Percentiles rank a stretch among this genome's conserved stretches.
phyloP scores from a whole-genome alignment of 768 basidiomycete species.

The Trametes villosa region DNA sequence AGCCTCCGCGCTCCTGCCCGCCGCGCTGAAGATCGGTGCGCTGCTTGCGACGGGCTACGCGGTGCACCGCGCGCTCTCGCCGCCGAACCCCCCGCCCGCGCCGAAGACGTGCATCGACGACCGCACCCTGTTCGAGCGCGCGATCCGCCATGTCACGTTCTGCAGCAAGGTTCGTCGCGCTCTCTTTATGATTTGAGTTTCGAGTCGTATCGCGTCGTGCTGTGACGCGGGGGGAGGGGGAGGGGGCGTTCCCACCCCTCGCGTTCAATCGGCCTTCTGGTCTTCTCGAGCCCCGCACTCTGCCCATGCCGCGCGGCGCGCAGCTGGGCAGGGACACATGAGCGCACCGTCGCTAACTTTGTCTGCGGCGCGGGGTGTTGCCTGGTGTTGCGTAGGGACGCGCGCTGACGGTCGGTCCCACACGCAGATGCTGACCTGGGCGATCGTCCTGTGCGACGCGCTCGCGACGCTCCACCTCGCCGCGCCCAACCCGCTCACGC shows the following conservation, averaged over 20 bases:
- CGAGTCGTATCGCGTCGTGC: too few relatives aligned
- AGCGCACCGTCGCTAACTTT: background rate
- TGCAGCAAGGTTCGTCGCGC: slow-evolving; percentile 30
- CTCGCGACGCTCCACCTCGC: slow-evolving; percentile 25
- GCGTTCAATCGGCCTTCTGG: background rate
- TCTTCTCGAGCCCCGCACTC: slow-evolving; percentile 7
- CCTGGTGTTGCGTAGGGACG: too few relatives aligned
- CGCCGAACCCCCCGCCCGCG: slow-evolving; percentile 30
- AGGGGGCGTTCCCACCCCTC: too few relatives aligned
- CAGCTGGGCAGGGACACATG: background rate
- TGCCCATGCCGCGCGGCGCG: background rate
- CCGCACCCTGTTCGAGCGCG: slow-evolving; percentile 31
- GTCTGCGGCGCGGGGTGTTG: background rate
- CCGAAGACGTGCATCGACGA: slow-evolving; percentile 25
- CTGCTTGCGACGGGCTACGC: slow-evolving; percentile 28
- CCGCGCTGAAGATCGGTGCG: slow-evolving; percentile 25
- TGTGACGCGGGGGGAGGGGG: too few relatives aligned
- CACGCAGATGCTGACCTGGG: slow-evolving; percentile 30
- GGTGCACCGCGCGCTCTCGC: slow-evolving; percentile 30
- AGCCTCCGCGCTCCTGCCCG: slow-evolving; percentile 6
- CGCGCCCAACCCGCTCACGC: slow-evolving; percentile 23
- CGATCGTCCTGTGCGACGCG: slow-evolving; percentile 26
- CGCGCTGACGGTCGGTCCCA: background rate
- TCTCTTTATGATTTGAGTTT: too few relatives aligned
- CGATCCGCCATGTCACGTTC: slow-evolving; percentile 31